These are phyloP conservation scores for Salix viminalis DNA, from an alignment of 345 rosid genomes.

Conservation along the genomic window DNA sequence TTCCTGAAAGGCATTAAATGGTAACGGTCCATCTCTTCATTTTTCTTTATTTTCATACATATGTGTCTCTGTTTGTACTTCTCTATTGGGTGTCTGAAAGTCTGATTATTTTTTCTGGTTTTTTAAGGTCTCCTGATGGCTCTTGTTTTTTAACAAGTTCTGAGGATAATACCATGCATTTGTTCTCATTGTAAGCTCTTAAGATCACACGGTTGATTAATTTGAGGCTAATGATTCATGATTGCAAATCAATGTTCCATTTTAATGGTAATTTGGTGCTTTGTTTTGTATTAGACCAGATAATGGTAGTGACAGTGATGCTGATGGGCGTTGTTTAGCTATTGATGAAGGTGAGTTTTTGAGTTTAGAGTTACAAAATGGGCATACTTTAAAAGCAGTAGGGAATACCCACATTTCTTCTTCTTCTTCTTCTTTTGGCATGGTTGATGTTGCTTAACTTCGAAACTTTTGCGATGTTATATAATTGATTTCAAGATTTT, in stretches of 20 bases:
- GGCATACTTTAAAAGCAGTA: background rate
- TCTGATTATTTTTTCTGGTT: background rate
- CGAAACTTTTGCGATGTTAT: too few relatives aligned
- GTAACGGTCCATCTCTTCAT: slow-evolving; percentile 20
- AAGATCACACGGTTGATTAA: background rate
- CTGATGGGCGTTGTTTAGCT: slow-evolving; percentile 20
- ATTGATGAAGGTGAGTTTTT: slow-evolving; percentile 36
- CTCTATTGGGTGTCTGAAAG: background rate
- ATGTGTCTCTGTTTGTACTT: background rate
- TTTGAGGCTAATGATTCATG: background rate
- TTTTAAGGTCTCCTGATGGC: slow-evolving; percentile 90
- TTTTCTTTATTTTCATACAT: background rate
- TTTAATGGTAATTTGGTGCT: background rate
- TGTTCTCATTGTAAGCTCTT: slow-evolving; percentile 59
- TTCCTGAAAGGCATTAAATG: slow-evolving; percentile 88
- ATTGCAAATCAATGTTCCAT: background rate
- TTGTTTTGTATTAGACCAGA: slow-evolving; percentile 42
- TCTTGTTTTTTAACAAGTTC: slow-evolving; percentile 76
- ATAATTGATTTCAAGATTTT: background rate
- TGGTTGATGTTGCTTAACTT: background rate
- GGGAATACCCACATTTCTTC: background rate
- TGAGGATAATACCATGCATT: slow-evolving; percentile 69
- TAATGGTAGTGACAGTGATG: slow-evolving; percentile 22
- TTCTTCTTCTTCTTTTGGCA: too few relatives aligned
- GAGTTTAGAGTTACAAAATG: background rate